A percentile compares a stretch with the other conserved stretches of the same genome.
Evolutionary conservation across 1,139 yeast species (phyloP).

Genomic region (Saccharomyces pastorianus): DNA sequence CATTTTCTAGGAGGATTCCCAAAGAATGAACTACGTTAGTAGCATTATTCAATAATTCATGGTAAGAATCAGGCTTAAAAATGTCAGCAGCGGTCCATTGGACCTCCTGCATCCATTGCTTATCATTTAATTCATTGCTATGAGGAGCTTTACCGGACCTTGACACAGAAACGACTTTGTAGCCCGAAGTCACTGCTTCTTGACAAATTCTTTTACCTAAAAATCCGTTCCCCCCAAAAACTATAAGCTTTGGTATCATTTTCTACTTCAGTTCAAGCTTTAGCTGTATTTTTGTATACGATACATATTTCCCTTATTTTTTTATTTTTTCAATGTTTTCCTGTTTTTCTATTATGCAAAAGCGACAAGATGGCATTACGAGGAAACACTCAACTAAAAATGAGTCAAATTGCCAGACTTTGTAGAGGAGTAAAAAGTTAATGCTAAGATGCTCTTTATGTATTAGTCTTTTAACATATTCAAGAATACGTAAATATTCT

Average conservation of each 20-base stretch:
- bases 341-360: slow-evolving; percentile 2
- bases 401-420: not conserved
- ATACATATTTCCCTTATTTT: slow-evolving; percentile 6
- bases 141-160: slow-evolving; percentile 52
- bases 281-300: not conserved
- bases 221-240: slow-evolving; percentile 85
- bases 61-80: slow-evolving; percentile 54
- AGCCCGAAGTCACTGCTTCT: slow-evolving; percentile 55
- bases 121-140: slow-evolving; percentile 28
- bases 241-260: slow-evolving; percentile 31
- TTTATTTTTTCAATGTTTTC: slow-evolving; percentile 6
- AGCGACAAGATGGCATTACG: not conserved
- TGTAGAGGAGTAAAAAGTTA: not conserved
- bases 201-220: slow-evolving; percentile 65
- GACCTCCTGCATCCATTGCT: slow-evolving; percentile 51
- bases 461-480: not conserved
- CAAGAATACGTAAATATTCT: not conserved
- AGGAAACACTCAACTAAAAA: not conserved
- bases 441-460: not conserved
- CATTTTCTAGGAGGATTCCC: slow-evolving; percentile 65
- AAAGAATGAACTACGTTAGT: slow-evolving; percentile 75
- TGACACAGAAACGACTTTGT: slow-evolving; percentile 55
- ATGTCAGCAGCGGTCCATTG: slow-evolving; percentile 63
- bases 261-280: too few relatives aligned
- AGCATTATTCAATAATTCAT: slow-evolving; percentile 39